Conservation (phyloP, 352 stramenopile species). For the Phytophthora citrophthora region DNA sequence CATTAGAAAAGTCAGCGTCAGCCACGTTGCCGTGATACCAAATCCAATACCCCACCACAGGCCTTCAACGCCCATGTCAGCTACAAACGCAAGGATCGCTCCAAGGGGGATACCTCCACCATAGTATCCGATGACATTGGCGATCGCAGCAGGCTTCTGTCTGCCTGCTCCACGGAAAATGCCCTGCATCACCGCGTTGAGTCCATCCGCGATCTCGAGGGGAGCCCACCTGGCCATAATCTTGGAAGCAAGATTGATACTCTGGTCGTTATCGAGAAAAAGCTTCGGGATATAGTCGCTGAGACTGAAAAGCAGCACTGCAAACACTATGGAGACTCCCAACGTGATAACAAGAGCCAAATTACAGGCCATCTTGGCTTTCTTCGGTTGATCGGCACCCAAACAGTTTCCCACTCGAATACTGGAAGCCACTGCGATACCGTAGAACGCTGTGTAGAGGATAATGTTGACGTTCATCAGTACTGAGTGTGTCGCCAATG, state of each 20-base stretch:
- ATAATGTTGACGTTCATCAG: conserved; percentile 62
- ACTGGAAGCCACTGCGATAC: conserved; percentile 52
- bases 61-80: conserved; percentile 48
- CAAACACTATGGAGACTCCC: conserved; percentile 27
- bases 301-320: conserved; percentile 26
- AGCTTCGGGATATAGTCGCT: conserved; percentile 30
- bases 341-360: conserved; percentile 39
- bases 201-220: conserved; percentile 50
- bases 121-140: conserved; percentile 56
- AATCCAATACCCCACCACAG: conserved; percentile 59
- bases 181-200: conserved; percentile 59
- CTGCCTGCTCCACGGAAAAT: conserved; percentile 66
- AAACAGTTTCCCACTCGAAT: conserved; percentile 64
- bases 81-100: conserved; percentile 54
- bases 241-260: conserved; percentile 38
- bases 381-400: conserved; percentile 39
- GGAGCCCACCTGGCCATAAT: conserved; percentile 51
- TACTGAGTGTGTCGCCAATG: conserved; percentile 56
- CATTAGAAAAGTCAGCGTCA: conserved; percentile 15
- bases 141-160: conserved; percentile 52
- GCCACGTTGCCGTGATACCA: conserved; percentile 34
- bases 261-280: conserved; percentile 46
- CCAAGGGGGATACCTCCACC: conserved; percentile 66
- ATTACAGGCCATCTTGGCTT: conserved; percentile 46
- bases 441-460: conserved; percentile 63